phyloP scores from a whole-genome alignment of 1,284 basidiomycete species.

The Ganoderma boninense region DNA sequence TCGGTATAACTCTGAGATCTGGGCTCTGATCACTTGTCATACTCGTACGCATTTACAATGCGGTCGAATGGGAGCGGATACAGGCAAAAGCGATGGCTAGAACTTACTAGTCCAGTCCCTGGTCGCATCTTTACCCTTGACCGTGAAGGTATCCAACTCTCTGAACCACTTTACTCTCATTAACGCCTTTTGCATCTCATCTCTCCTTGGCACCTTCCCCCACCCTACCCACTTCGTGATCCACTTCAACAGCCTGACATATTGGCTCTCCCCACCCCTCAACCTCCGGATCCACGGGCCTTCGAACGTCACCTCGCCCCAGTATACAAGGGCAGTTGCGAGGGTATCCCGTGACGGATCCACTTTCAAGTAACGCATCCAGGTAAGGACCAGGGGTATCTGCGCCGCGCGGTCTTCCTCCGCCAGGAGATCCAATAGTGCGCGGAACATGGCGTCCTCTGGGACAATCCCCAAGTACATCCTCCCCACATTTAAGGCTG shows the following conservation, averaged over 20 bases:
- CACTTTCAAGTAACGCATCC: constrained; percentile 76
- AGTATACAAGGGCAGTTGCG: constrained; percentile 70
- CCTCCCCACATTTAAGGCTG: constrained; percentile 20
- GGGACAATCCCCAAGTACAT: constrained; percentile 56
- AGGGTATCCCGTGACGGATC: constrained; percentile 64
- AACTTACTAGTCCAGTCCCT: neutral
- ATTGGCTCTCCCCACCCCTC: constrained; percentile 50
- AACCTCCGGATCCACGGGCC: constrained; percentile 61
- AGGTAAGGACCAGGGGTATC: constrained; percentile 77
- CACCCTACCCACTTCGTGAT: constrained; percentile 72
- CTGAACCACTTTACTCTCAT: constrained; percentile 28
- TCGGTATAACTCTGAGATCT: neutral
- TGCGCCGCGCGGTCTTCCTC: constrained; percentile 57
- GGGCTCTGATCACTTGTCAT: neutral
- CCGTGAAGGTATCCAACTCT: constrained; percentile 17
- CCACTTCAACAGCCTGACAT: constrained; percentile 65
- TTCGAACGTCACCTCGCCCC: constrained; percentile 73
- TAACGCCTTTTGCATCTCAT: constrained; percentile 34
- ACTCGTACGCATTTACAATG: neutral
- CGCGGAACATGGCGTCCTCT: constrained; percentile 57
- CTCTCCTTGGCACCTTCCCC: constrained; percentile 56
- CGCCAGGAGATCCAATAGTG: constrained; percentile 73
- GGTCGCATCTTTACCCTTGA: constrained; percentile 5
- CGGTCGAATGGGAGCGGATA: neutral
- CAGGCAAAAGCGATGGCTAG: neutral